A percentile compares a stretch with the other conserved stretches of the same genome.
Evolutionary conservation across 208 protist genomes (phyloP).

Genomic region (Wallacemonas sp.): DNA sequence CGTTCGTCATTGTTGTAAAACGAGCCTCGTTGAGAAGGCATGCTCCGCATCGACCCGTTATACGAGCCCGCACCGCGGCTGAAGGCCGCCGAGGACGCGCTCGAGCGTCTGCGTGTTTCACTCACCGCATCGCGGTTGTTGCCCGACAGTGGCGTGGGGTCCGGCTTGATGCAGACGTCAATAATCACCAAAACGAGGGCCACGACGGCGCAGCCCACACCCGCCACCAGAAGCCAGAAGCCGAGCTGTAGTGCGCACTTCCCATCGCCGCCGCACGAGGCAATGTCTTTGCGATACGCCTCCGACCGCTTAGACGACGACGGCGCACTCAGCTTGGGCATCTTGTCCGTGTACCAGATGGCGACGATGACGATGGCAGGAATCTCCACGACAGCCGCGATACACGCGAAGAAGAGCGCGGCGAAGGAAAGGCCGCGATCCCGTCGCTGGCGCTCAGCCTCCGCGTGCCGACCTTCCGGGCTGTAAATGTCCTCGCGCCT

Average conservation of each 20-base stretch:
- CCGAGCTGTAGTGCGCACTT: neutral
- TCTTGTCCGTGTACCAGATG: slow-evolving; percentile 6
- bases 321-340: neutral
- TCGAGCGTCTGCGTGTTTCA: neutral
- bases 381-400: neutral
- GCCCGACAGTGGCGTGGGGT: neutral
- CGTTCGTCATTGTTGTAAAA: neutral
- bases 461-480: slow-evolving; percentile 1
- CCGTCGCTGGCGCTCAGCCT: slow-evolving; percentile 8
- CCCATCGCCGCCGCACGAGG: neutral
- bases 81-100: neutral
- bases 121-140: neutral
- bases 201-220: slow-evolving; percentile 8
- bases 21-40: too few relatives aligned
- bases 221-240: slow-evolving; percentile 14
- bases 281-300: neutral
- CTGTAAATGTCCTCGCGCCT: slow-evolving; percentile 3
- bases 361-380: slow-evolving; percentile 11
- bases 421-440: neutral
- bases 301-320: neutral
- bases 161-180: slow-evolving; percentile 1
- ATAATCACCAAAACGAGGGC: neutral
- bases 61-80: neutral
- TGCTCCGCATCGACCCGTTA: neutral
- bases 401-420: neutral